Conservation (phyloP, 2,329 filamentous ascomycete genomes). For the Beauveria scarabaeidicola region DNA sequence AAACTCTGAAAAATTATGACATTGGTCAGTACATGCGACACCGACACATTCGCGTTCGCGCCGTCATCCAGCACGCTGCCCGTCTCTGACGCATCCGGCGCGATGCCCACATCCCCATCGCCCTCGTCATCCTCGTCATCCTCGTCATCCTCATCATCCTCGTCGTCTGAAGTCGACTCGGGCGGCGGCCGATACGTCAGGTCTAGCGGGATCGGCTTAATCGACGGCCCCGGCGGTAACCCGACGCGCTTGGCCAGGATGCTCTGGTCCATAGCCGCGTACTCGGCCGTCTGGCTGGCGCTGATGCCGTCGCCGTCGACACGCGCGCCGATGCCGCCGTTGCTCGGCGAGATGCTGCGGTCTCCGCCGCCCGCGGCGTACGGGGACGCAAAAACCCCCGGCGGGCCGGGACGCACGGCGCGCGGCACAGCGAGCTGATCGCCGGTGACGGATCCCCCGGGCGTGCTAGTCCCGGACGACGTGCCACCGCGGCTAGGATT, state of each 20-base stretch:
- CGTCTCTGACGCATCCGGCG: conserved; percentile 19
- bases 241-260: conserved; percentile 49
- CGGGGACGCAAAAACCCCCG: not conserved
- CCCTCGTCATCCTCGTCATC: conserved; percentile 14
- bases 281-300: conserved; percentile 48
- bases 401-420: conserved; percentile 24
- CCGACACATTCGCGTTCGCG: conserved; percentile 44
- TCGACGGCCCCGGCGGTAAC: conserved; percentile 34
- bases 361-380: conserved; percentile 11
- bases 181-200: conserved; percentile 19
- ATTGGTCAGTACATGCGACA: conserved; percentile 74
- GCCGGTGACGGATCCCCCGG: conserved; percentile 19
- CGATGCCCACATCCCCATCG: conserved; percentile 14
- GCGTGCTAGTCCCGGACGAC: conserved; percentile 23
- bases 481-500: conserved; percentile 27
- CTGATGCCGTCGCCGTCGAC: conserved; percentile 27
- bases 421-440: conserved; percentile 19
- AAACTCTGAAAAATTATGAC: conserved; percentile 74
- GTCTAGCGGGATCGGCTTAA: conserved; percentile 40
- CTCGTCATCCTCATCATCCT: conserved; percentile 17
- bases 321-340: conserved; percentile 18
- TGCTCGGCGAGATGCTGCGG: conserved; percentile 36
- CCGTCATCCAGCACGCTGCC: conserved; percentile 17
- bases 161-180: not conserved
- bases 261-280: conserved; percentile 55